A percentile compares a stretch with the other conserved stretches of the same genome.
These are phyloP conservation scores for Daldinia vernicosa DNA, from an alignment of 495 filamentous ascomycete species.

Conservation along the genomic window DNA sequence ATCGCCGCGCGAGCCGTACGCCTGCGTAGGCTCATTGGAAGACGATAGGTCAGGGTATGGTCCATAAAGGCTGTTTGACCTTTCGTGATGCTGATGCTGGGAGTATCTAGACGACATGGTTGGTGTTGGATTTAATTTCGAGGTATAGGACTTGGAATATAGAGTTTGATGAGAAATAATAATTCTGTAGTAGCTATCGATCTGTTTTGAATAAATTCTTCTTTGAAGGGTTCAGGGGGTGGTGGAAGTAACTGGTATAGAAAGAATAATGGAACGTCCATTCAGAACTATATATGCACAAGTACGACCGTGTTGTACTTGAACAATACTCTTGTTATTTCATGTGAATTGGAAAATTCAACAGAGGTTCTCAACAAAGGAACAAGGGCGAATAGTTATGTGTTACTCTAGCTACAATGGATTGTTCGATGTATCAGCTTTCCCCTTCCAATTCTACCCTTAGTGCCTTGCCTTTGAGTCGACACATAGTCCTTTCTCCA, in stretches of 20 bases:
- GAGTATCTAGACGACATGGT: conserved; percentile 26
- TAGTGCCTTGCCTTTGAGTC: not conserved
- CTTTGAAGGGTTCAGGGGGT: not conserved
- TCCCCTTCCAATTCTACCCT: not conserved
- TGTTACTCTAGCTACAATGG: conserved; percentile 13
- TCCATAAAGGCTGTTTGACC: not conserved
- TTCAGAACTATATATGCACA: not conserved
- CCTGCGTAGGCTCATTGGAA: conserved; percentile 29
- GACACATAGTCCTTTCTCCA: not conserved
- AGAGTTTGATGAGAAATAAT: not conserved
- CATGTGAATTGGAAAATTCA: not conserved
- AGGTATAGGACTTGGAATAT: no score
- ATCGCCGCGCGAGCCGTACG: conserved; percentile 18
- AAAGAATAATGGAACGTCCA: not conserved
- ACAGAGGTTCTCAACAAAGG: not conserved
- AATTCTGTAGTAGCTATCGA: not conserved
- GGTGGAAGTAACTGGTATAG: not conserved
- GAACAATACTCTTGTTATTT: conserved; percentile 1
- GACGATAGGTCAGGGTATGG: not conserved
- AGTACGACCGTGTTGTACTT: not conserved
- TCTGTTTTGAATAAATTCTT: not conserved
- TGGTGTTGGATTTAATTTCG: not conserved
- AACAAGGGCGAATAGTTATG: not conserved
- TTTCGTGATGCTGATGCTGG: not conserved
- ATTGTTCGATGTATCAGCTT: conserved; percentile 11